These are phyloP conservation scores for Talaromyces pinophilus DNA, from an alignment of 2,329 filamentous ascomycete species.

Conservation along the genomic window DNA sequence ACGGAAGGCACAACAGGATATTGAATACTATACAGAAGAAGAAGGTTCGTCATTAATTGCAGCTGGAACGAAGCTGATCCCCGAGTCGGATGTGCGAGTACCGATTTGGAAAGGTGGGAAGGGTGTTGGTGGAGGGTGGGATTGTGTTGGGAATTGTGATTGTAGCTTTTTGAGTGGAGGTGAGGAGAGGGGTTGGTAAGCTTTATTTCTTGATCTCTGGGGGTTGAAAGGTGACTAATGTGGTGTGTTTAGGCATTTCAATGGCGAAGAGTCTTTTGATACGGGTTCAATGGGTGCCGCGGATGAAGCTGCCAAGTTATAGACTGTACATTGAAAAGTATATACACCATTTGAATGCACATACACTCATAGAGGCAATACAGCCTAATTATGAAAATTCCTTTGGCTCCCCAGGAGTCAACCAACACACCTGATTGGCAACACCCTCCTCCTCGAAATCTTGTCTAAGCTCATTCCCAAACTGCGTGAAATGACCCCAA, in stretches of 20 bases:
- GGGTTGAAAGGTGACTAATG: neutral
- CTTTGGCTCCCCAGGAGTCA: slow-evolving; percentile 24
- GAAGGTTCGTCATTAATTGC: slow-evolving; percentile 27
- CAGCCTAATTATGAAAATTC: neutral
- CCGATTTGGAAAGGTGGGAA: slow-evolving; percentile 59
- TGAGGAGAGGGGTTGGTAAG: slow-evolving; percentile 84
- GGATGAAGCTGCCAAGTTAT: slow-evolving; percentile 14
- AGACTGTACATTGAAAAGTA: neutral
- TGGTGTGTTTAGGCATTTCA: slow-evolving; percentile 43
- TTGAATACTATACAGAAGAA: slow-evolving; percentile 22
- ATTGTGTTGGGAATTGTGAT: slow-evolving; percentile 76
- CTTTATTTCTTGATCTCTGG: slow-evolving; percentile 28
- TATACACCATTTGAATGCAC: neutral
- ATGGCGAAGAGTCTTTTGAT: slow-evolving; percentile 50
- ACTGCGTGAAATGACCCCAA: slow-evolving; percentile 50
- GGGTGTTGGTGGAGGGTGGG: slow-evolving; percentile 76
- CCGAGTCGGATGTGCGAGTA: slow-evolving; percentile 27
- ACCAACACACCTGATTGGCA: slow-evolving; percentile 39
- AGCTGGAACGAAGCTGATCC: slow-evolving; percentile 33
- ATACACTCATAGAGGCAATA: no score
- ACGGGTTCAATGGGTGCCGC: slow-evolving; percentile 34
- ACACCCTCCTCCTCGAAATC: slow-evolving; percentile 41
- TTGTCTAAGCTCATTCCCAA: slow-evolving; percentile 32
- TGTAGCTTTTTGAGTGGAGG: slow-evolving; percentile 78
- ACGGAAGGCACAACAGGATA: slow-evolving; percentile 26